phyloP scores from a whole-genome alignment of 169 alveolate genomes.

The Cryptosporidium viatorum region DNA sequence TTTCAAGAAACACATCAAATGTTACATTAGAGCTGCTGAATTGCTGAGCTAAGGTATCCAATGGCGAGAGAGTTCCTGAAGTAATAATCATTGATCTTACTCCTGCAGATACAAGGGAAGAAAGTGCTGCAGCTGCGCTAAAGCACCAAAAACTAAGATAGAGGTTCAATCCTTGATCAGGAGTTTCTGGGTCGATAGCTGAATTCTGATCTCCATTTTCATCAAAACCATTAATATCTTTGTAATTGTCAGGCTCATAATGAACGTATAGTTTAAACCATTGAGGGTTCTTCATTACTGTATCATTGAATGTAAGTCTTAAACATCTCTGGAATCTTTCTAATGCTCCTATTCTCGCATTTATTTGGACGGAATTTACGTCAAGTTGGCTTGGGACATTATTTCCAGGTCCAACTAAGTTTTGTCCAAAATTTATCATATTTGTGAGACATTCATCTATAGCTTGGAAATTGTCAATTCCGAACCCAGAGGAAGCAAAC shows the following conservation, averaged over 20 bases:
- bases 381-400: conserved; percentile 9
- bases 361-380: conserved; percentile 37
- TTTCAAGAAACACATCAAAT: conserved; percentile 89
- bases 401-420: conserved; percentile 35
- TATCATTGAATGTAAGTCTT: conserved; percentile 79
- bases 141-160: conserved; percentile 81
- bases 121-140: conserved; percentile 86
- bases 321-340: conserved; percentile 78
- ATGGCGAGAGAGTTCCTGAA: conserved; percentile 95
- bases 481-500: conserved; percentile 64
- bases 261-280: conserved; percentile 79
- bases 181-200: neutral
- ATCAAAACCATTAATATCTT: conserved; percentile 63
- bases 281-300: conserved; percentile 77
- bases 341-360: conserved; percentile 77
- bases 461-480: conserved; percentile 48
- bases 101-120: conserved; percentile 82
- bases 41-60: conserved; percentile 89
- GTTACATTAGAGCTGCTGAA: conserved; percentile 86
- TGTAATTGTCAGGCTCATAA: conserved; percentile 73
- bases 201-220: conserved; percentile 59
- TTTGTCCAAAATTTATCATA: conserved; percentile 68
- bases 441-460: conserved; percentile 67
- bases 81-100: conserved; percentile 90
- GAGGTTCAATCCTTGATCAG: neutral